A percentile compares a stretch with the other conserved stretches of the same genome.
phyloP scores from a whole-genome alignment of 345 rosid genomes.

The Isatis tinctoria region DNA sequence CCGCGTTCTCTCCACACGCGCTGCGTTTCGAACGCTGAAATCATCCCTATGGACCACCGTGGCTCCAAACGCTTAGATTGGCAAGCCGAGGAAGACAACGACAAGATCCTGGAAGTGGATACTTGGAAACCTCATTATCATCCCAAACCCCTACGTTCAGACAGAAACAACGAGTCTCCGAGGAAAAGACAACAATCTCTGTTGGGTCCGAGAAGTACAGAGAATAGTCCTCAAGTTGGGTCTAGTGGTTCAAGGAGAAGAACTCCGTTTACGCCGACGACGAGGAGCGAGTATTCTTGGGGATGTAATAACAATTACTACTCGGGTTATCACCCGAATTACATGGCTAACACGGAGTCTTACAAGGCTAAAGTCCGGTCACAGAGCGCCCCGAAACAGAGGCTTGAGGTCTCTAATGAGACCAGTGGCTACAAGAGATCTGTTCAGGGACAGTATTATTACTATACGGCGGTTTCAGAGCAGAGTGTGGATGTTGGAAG shows the following conservation, averaged over 20 bases:
- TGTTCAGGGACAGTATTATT: slow-evolving; percentile 25
- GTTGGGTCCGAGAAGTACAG: slow-evolving; percentile 45
- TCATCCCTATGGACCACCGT: slow-evolving; percentile 14
- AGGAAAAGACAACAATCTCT: slow-evolving; percentile 35
- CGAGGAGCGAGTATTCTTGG: slow-evolving; percentile 69
- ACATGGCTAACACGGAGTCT: slow-evolving; percentile 88
- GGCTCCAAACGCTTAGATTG: slow-evolving; percentile 53
- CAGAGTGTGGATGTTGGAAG: slow-evolving; percentile 20
- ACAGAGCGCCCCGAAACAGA: slow-evolving; percentile 89
- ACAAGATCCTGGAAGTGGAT: slow-evolving; percentile 90
- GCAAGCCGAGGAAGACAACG: slow-evolving; percentile 67
- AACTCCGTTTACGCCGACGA: slow-evolving; percentile 72
- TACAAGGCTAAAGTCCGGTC: slow-evolving; percentile 80
- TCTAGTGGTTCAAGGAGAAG: slow-evolving; percentile 59
- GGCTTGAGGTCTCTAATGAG: slow-evolving; percentile 53
- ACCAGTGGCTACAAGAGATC: slow-evolving; percentile 35
- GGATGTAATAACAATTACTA: slow-evolving; percentile 53
- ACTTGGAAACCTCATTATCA: slow-evolving; percentile 81
- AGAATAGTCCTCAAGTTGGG: slow-evolving; percentile 64
- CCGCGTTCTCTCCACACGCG: slow-evolving; percentile 28
- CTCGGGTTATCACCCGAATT: slow-evolving; percentile 63
- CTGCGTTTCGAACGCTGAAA: slow-evolving; percentile 26
- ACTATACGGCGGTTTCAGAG: slow-evolving; percentile 13
- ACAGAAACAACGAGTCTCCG: slow-evolving; percentile 33
- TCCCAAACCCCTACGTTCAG: slow-evolving; percentile 43